phyloP scores from a whole-genome alignment of 495 filamentous ascomycete species.

The Penicillium antarcticum region DNA sequence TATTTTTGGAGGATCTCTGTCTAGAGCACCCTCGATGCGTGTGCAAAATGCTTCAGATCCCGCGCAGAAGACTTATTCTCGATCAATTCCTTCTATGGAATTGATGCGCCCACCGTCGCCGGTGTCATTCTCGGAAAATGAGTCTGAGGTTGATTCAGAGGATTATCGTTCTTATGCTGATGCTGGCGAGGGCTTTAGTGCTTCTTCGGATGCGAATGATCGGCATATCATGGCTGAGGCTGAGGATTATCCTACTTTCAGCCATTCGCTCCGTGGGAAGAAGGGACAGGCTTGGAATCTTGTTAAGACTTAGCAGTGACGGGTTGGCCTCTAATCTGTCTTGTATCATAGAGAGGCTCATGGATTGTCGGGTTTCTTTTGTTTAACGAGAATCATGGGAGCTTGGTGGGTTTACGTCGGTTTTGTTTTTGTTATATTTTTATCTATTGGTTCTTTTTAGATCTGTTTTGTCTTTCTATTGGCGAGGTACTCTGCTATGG shows the following conservation, averaged over 20 bases:
- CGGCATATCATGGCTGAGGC: constrained; percentile 44
- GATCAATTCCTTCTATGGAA: too few species aligned
- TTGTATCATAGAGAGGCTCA: not conserved
- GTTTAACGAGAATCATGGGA: not conserved
- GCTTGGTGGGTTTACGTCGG: not conserved
- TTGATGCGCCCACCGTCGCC: too few species aligned
- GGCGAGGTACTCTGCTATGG: too few species aligned
- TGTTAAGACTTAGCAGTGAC: not conserved
- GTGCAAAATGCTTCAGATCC: too few species aligned
- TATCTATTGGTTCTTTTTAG: not conserved
- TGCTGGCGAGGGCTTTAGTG: constrained; percentile 51
- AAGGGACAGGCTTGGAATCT: constrained; percentile 1
- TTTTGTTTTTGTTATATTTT: not conserved
- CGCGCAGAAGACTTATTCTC: too few species aligned
- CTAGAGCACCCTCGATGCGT: too few species aligned
- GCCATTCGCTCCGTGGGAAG: constrained; percentile 33
- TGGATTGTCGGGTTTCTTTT: not conserved
- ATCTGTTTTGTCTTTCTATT: not conserved
- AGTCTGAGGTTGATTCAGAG: constrained; percentile 33
- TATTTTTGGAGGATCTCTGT: too few species aligned
- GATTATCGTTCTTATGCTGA: constrained; percentile 64
- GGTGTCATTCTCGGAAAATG: constrained; percentile 1
- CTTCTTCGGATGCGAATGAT: constrained; percentile 33
- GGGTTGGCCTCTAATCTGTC: not conserved
- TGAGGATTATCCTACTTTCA: constrained; percentile 39